These are phyloP conservation scores for Linaria vulgaris DNA, from an alignment of 257 asterid species.

Conservation along the genomic window DNA sequence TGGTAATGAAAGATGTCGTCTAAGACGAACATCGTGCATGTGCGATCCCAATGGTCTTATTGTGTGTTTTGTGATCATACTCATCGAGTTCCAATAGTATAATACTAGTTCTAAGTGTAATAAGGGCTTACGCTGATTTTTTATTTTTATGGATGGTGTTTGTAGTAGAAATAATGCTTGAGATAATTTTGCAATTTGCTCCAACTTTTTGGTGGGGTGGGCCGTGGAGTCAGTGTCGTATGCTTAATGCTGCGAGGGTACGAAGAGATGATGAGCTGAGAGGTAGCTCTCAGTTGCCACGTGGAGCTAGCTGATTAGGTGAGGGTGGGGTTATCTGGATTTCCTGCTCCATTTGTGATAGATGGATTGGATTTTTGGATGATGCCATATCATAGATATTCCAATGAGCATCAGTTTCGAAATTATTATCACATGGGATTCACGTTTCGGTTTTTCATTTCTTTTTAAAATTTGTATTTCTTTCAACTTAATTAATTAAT, in stretches of 20 bases:
- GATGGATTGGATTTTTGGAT: slow-evolving; percentile 14
- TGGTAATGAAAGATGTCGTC: no score
- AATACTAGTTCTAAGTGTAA: no score
- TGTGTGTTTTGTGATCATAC: no score
- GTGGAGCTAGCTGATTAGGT: slow-evolving; percentile 45
- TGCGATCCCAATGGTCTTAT: no score
- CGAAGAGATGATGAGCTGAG: slow-evolving; percentile 36
- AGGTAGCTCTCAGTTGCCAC: slow-evolving; percentile 30
- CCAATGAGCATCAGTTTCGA: neutral
- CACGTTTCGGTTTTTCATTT: slow-evolving; percentile 27
- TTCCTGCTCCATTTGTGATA: slow-evolving; percentile 32
- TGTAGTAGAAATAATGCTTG: no score
- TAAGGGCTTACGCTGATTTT: no score
- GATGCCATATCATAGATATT: neutral
- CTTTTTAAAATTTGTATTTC: neutral
- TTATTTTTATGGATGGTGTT: no score
- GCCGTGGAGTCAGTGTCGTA: neutral
- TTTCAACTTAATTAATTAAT: no score
- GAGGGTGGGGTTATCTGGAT: slow-evolving; percentile 46
- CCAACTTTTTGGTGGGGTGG: neutral
- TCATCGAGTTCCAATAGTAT: no score
- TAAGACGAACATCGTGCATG: no score
- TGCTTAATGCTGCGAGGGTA: neutral
- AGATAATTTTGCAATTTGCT: no score
- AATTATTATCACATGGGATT: slow-evolving; percentile 11